Evolutionary conservation across 139 green algal genomes (phyloP).

Genomic region (Chlorella sp.): DNA sequence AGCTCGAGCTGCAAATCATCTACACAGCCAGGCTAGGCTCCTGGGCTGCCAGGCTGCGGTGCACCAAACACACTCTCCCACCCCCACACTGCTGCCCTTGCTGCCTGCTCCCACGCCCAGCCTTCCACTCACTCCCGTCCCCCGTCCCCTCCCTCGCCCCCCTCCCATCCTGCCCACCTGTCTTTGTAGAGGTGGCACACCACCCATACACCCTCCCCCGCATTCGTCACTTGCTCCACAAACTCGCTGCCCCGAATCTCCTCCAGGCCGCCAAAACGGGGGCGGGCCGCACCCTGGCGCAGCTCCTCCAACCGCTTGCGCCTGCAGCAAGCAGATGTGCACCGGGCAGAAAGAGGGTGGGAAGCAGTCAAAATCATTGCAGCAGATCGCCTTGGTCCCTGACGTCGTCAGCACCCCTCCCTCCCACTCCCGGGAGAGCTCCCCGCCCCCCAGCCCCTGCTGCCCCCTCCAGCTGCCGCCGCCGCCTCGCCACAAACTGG

Average conservation of each 20-base stretch:
- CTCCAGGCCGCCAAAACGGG: conserved; percentile 72
- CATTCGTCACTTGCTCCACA: conserved; percentile 86
- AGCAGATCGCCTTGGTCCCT: too few relatives aligned
- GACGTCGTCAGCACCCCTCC: too few relatives aligned
- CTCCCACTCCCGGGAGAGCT: too few relatives aligned
- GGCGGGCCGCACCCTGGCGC: conserved; percentile 39
- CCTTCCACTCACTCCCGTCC: background rate
- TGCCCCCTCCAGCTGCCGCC: too few relatives aligned
- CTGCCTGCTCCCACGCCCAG: background rate
- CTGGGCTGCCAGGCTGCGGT: too few relatives aligned
- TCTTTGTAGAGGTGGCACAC: conserved; percentile 90
- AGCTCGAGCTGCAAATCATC: too few relatives aligned
- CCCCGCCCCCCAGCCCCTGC: too few relatives aligned
- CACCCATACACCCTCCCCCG: conserved; percentile 74
- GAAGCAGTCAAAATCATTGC: background rate
- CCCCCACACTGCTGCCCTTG: too few relatives aligned
- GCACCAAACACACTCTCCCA: too few relatives aligned
- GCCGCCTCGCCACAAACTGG: too few relatives aligned
- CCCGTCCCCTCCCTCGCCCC: background rate
- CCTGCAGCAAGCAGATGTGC: conserved; percentile 47
- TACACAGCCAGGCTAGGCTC: background rate
- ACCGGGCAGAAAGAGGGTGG: background rate
- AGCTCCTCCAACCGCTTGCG: conserved; percentile 79
- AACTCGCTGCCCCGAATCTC: conserved; percentile 79
- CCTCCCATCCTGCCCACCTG: conserved; percentile 44